These are phyloP conservation scores for Alternaria triticina DNA, from an alignment of 2,329 filamentous ascomycete species.

Conservation along the genomic window DNA sequence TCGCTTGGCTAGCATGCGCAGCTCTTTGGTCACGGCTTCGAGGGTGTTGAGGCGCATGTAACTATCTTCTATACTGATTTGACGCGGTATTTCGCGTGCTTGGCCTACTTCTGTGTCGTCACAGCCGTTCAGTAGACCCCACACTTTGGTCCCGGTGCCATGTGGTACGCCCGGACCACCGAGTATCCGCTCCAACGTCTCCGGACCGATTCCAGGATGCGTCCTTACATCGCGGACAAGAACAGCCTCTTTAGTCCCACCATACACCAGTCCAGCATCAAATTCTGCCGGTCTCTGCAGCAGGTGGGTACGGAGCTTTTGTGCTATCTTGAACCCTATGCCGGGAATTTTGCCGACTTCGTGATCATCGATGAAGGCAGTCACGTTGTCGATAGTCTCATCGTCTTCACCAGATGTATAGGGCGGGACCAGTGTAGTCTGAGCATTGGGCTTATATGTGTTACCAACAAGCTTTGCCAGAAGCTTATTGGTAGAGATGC, in stretches of 20 bases:
- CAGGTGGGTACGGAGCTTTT: slow-evolving; percentile 69
- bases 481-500: slow-evolving; percentile 85
- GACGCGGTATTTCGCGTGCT: slow-evolving; percentile 74
- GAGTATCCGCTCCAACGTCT: slow-evolving; percentile 71
- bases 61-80: slow-evolving; percentile 95
- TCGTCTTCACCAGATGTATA: slow-evolving; percentile 48
- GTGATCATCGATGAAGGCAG: slow-evolving; percentile 75
- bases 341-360: slow-evolving; percentile 83
- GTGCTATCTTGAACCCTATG: slow-evolving; percentile 80
- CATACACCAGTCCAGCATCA: slow-evolving; percentile 55
- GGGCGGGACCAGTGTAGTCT: slow-evolving; percentile 81
- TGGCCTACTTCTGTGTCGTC: slow-evolving; percentile 77
- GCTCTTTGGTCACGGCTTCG: slow-evolving; percentile 69
- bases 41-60: slow-evolving; percentile 74
- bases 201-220: slow-evolving; percentile 67
- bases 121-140: slow-evolving; percentile 80
- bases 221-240: slow-evolving; percentile 70
- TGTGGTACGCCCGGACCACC: slow-evolving; percentile 72
- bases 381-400: slow-evolving; percentile 57
- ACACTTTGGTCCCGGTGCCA: slow-evolving; percentile 75
- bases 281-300: slow-evolving; percentile 55
- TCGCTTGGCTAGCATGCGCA: slow-evolving; percentile 71
- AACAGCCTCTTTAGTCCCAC: slow-evolving; percentile 61
- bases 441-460: slow-evolving; percentile 83
- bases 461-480: slow-evolving; percentile 85